Conservation (phyloP, 1,284 basidiomycete species). For the Trametes polyzona region DNA sequence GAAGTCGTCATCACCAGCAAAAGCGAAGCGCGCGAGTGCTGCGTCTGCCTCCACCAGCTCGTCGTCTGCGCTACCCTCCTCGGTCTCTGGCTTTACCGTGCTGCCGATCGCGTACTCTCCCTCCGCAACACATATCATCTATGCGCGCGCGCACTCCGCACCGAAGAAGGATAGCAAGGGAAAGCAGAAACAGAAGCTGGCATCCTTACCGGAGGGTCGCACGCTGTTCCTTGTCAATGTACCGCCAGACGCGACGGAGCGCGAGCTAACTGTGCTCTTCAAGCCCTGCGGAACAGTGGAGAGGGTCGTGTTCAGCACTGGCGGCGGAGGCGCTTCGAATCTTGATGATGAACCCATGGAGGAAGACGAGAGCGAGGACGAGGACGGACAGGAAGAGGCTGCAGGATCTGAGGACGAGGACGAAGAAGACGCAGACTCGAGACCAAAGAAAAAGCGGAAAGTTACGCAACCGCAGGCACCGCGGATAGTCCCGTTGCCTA, state of each 20-base stretch:
- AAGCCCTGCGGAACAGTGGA: constrained; percentile 78
- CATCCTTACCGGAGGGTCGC: constrained; percentile 61
- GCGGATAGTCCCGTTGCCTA: constrained; percentile 59
- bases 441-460: constrained; percentile 52
- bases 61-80: constrained; percentile 27
- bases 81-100: constrained; percentile 58
- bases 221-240: constrained; percentile 88
- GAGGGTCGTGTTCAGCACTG: constrained; percentile 63
- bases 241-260: constrained; percentile 82
- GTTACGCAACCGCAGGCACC: constrained; percentile 42
- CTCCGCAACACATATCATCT: constrained; percentile 62
- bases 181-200: constrained; percentile 30
- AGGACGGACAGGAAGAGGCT: constrained; percentile 42
- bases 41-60: constrained; percentile 2
- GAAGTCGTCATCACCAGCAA: constrained; percentile 5
- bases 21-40: constrained; percentile 1
- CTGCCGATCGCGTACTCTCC: constrained; percentile 60
- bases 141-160: constrained; percentile 58
- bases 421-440: constrained; percentile 37
- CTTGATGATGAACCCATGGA: constrained; percentile 38
- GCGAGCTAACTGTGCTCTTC: constrained; percentile 76
- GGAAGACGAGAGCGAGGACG: constrained; percentile 39
- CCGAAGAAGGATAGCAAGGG: constrained; percentile 41
- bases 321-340: constrained; percentile 32
- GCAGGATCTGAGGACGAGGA: constrained; percentile 35